Conservation (phyloP, 2,329 filamentous ascomycete species). For the Colletotrichum tropicicola region DNA sequence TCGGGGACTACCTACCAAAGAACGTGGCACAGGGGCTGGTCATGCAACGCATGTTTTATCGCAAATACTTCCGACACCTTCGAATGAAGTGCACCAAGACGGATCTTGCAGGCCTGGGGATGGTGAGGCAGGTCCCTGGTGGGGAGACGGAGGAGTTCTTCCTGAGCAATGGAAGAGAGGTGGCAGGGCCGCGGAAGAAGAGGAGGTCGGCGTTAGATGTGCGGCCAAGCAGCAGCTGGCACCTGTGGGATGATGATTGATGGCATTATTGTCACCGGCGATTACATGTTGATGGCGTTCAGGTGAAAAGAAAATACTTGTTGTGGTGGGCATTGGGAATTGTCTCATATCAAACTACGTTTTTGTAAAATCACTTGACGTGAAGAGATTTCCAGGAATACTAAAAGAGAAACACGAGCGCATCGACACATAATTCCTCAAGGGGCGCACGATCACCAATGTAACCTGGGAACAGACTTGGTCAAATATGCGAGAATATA, state of each 20-base stretch:
- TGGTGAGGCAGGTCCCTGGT: constrained; percentile 22
- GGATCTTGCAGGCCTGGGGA: constrained; percentile 25
- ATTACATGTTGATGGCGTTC: too few species aligned
- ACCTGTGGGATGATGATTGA: constrained; percentile 27
- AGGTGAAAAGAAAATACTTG: too few species aligned
- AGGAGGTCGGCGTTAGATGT: constrained; percentile 13
- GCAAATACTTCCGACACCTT: constrained; percentile 29
- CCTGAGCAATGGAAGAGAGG: constrained; percentile 24
- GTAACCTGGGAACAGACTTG: too few species aligned
- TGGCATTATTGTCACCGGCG: background rate
- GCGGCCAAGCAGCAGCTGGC: constrained; percentile 25
- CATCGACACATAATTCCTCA: too few species aligned
- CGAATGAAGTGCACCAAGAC: constrained; percentile 30
- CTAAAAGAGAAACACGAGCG: background rate
- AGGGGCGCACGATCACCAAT: too few species aligned
- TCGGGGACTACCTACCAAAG: constrained; percentile 16
- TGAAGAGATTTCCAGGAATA: background rate
- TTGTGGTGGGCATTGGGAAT: too few species aligned
- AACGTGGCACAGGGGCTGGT: constrained; percentile 11
- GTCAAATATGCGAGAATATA: background rate
- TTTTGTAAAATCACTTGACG: too few species aligned
- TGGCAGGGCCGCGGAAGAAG: constrained; percentile 15
- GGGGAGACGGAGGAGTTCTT: constrained; percentile 28
- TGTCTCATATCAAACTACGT: too few species aligned
- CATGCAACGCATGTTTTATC: constrained; percentile 31